These are phyloP conservation scores for Akanthomyces dipterigenus DNA, from an alignment of 2,329 filamentous ascomycete genomes.

Conservation along the genomic window DNA sequence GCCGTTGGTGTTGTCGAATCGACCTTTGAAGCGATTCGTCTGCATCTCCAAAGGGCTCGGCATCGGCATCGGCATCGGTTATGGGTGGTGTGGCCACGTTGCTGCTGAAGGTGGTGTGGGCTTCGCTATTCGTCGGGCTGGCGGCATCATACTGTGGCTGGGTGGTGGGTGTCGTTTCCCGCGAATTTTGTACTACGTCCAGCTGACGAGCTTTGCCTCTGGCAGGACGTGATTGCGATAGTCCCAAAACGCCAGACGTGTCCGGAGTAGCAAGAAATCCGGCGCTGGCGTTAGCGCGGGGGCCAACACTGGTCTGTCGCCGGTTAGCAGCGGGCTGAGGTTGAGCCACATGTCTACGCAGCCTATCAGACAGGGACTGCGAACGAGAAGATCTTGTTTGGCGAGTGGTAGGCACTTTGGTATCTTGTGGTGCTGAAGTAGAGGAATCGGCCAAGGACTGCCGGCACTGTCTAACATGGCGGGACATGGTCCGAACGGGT, in stretches of 20 bases:
- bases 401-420: constrained; percentile 18
- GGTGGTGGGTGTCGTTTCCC: constrained; percentile 35
- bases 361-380: constrained; percentile 27
- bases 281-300: not conserved
- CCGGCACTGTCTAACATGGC: constrained; percentile 24
- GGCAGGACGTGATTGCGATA: constrained; percentile 26
- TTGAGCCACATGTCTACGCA: constrained; percentile 26
- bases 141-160: constrained; percentile 38
- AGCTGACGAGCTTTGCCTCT: constrained; percentile 35
- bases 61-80: constrained; percentile 63
- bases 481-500: constrained; percentile 27
- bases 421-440: constrained; percentile 16
- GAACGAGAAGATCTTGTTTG: constrained; percentile 23
- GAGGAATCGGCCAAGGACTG: constrained; percentile 25
- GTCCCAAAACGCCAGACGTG: constrained; percentile 38
- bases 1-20: constrained; percentile 41
- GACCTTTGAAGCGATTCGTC: constrained; percentile 44
- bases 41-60: constrained; percentile 50
- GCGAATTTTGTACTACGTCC: constrained; percentile 37
- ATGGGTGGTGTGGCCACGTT: constrained; percentile 69
- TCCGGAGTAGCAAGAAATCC: constrained; percentile 52
- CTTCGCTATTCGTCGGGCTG: constrained; percentile 48
- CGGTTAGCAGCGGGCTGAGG: not conserved
- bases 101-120: constrained; percentile 54
- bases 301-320: constrained; percentile 11